Conservation (phyloP, 2,329 filamentous ascomycete species). For the Blumeriella jaapii region DNA sequence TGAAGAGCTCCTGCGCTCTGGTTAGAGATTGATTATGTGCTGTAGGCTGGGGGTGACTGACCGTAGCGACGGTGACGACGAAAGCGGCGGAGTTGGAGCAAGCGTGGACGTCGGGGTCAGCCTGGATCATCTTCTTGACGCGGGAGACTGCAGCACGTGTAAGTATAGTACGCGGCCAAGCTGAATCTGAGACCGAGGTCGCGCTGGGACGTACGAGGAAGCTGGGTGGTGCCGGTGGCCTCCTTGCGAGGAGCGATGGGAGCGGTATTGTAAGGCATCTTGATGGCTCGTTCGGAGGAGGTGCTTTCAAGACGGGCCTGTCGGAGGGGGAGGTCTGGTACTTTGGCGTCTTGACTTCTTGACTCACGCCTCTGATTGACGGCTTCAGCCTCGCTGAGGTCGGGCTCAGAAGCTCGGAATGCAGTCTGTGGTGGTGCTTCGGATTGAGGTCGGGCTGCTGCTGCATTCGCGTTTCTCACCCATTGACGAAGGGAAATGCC, state of each 20-base stretch:
- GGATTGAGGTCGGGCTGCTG: no score
- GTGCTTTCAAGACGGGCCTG: background rate
- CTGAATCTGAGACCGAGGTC: background rate
- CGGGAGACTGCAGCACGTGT: slow-evolving; percentile 78
- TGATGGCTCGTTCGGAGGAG: slow-evolving; percentile 6
- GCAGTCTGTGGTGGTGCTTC: no score
- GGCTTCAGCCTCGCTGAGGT: no score
- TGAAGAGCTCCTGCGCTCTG: slow-evolving; percentile 68
- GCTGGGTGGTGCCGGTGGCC: slow-evolving; percentile 70
- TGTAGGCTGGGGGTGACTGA: slow-evolving; percentile 30
- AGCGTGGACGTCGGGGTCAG: slow-evolving; percentile 73
- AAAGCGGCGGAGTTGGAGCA: slow-evolving; percentile 94
- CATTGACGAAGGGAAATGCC: no score
- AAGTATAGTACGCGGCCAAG: no score
- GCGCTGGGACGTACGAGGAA: slow-evolving; percentile 56
- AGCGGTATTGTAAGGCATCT: slow-evolving; percentile 84
- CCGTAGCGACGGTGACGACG: slow-evolving; percentile 81
- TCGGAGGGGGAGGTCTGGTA: background rate
- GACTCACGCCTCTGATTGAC: no score
- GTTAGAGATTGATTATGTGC: slow-evolving; percentile 4
- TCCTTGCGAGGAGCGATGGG: slow-evolving; percentile 72
- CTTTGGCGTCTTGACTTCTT: no score
- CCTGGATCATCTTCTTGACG: slow-evolving; percentile 88
- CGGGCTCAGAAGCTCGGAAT: no score
- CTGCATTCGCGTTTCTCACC: no score